phyloP scores from a whole-genome alignment of 768 basidiomycete genomes.

The Termitomyces sp. region DNA sequence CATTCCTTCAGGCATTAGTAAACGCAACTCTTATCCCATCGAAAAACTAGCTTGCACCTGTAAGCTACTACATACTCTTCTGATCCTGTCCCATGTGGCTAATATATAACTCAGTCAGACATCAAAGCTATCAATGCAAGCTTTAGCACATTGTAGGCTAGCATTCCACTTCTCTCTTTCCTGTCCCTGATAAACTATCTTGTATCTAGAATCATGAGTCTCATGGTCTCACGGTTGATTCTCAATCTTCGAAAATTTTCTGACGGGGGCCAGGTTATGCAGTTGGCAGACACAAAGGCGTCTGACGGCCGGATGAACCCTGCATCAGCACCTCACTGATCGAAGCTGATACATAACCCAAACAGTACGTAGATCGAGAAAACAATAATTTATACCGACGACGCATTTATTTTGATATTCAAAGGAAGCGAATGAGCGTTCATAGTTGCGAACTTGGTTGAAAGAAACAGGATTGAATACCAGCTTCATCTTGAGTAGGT shows the following conservation, averaged over 20 bases:
- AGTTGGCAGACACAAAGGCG: background rate
- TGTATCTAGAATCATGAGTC: constrained; percentile 24
- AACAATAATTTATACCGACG: too few relatives aligned
- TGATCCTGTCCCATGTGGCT: too few relatives aligned
- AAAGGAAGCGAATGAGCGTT: too few relatives aligned
- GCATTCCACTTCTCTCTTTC: background rate
- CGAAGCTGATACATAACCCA: too few relatives aligned
- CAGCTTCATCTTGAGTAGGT: too few relatives aligned
- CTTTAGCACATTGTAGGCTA: constrained; percentile 31
- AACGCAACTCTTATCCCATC: background rate
- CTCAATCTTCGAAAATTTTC: constrained; percentile 24
- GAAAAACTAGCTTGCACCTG: background rate
- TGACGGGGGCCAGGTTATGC: background rate
- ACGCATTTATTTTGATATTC: too few relatives aligned
- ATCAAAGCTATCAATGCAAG: constrained; percentile 35
- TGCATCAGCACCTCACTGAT: too few relatives aligned
- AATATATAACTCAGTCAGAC: too few relatives aligned
- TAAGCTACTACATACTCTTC: background rate
- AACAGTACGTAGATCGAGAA: too few relatives aligned
- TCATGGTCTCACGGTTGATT: constrained; percentile 36
- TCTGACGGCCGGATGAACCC: background rate
- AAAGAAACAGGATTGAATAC: too few relatives aligned
- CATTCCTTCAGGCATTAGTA: background rate
- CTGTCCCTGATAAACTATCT: background rate
- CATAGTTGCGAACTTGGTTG: too few relatives aligned